These are phyloP conservation scores for Leucoagaricus sp. DNA, from an alignment of 1,284 basidiomycete genomes.

Conservation along the genomic window DNA sequence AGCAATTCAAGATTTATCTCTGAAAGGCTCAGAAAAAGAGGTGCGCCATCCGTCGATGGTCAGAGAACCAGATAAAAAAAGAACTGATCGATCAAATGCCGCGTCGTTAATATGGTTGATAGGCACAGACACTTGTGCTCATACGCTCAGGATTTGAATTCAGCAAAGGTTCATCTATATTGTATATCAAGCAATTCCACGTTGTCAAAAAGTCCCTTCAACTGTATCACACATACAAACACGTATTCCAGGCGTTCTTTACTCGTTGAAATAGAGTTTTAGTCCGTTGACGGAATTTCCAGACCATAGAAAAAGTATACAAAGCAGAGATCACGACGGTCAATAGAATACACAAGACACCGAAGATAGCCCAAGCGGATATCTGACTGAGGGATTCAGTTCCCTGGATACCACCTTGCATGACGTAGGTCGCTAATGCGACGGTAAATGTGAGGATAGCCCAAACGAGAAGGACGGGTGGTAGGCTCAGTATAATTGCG, in stretches of 20 bases:
- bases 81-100: too few species aligned
- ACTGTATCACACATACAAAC: background rate
- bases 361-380: conserved; percentile 42
- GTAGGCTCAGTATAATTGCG: conserved; percentile 53
- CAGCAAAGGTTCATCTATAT: too few species aligned
- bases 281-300: conserved; percentile 37
- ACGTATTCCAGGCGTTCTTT: background rate
- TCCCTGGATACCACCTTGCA: conserved; percentile 32
- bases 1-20: too few species aligned
- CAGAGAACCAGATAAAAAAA: too few species aligned
- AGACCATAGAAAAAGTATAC: conserved; percentile 50
- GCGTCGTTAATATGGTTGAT: too few species aligned
- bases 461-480: conserved; percentile 56
- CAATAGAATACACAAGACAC: conserved; percentile 39
- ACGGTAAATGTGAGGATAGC: conserved; percentile 49
- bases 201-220: background rate
- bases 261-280: conserved; percentile 3
- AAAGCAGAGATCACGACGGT: conserved; percentile 38
- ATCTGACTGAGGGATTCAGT: conserved; percentile 22
- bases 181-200: too few species aligned
- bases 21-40: too few species aligned
- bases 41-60: too few species aligned
- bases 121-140: too few species aligned
- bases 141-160: too few species aligned
- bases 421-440: conserved; percentile 44